Percentiles rank a stretch among this genome's conserved stretches.
These are phyloP conservation scores for Daldinia caldariorum DNA, from an alignment of 495 filamentous ascomycete species.

Conservation along the genomic window DNA sequence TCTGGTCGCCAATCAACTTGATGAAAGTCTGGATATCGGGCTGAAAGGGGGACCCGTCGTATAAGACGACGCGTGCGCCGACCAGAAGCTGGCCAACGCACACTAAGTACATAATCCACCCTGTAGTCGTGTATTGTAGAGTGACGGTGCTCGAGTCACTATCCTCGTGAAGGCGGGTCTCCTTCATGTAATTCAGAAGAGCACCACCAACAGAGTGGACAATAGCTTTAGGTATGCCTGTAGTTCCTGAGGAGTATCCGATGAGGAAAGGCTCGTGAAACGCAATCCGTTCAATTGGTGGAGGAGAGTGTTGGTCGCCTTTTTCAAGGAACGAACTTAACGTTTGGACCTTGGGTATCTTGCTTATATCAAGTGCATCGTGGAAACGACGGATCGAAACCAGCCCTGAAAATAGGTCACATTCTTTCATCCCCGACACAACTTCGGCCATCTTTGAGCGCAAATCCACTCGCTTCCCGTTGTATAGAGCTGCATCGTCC, in stretches of 20 bases:
- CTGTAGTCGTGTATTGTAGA: slow-evolving; percentile 71
- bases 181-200: slow-evolving; percentile 67
- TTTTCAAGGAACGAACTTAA: slow-evolving; percentile 62
- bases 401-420: slow-evolving; percentile 69
- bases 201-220: slow-evolving; percentile 74
- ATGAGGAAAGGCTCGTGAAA: slow-evolving; percentile 78
- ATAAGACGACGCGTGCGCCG: slow-evolving; percentile 69
- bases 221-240: slow-evolving; percentile 79
- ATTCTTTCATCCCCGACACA: slow-evolving; percentile 65
- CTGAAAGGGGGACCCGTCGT: slow-evolving; percentile 81
- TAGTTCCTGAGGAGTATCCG: slow-evolving; percentile 77
- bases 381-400: slow-evolving; percentile 73
- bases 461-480: slow-evolving; percentile 77
- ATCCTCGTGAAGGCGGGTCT: slow-evolving; percentile 68
- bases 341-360: slow-evolving; percentile 64
- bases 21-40: slow-evolving; percentile 70
- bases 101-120: slow-evolving; percentile 87
- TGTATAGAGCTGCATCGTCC: slow-evolving; percentile 81
- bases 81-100: slow-evolving; percentile 62
- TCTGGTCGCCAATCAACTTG: slow-evolving; percentile 65
- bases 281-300: slow-evolving; percentile 66
- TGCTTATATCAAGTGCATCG: slow-evolving; percentile 65
- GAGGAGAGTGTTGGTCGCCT: slow-evolving; percentile 48
- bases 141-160: slow-evolving; percentile 58
- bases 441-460: slow-evolving; percentile 75